These are phyloP conservation scores for Stagonosporopsis cucurbitacearum DNA, from an alignment of 2,329 filamentous ascomycete species.

Conservation along the genomic window DNA sequence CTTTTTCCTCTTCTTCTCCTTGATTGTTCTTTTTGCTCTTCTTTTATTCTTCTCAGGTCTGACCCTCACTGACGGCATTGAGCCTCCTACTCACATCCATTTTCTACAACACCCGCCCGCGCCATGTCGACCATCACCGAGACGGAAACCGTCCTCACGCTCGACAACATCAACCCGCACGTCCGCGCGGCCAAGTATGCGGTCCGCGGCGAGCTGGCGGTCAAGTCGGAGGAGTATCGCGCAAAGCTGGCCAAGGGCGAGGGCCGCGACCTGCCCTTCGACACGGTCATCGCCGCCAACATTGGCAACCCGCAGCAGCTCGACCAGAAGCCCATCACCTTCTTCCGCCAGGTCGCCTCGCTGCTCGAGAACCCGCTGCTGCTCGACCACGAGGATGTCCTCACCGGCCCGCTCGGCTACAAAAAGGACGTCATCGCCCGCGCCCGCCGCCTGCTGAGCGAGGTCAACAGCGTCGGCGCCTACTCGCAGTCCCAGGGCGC, in stretches of 20 bases:
- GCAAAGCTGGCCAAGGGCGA: conserved; percentile 68
- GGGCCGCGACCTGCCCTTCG: conserved; percentile 76
- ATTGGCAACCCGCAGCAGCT: conserved; percentile 99
- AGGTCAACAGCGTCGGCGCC: conserved; percentile 89
- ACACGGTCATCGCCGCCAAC: conserved; percentile 93
- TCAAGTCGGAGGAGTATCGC: conserved; percentile 91
- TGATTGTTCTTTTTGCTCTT: background rate
- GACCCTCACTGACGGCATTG: background rate
- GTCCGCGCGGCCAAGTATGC: conserved; percentile 91
- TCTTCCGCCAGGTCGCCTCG: conserved; percentile 96
- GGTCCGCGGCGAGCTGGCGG: conserved; percentile 92
- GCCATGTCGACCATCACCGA: conserved; percentile 51
- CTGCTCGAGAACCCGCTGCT: conserved; percentile 88
- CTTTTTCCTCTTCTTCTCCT: too few species aligned
- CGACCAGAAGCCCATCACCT: conserved; percentile 98
- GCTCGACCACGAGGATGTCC: conserved; percentile 80
- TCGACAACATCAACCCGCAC: conserved; percentile 91
- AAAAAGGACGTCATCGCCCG: conserved; percentile 87
- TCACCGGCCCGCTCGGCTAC: conserved; percentile 80
- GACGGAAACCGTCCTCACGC: conserved; percentile 62
- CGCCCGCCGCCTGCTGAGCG: conserved; percentile 78
- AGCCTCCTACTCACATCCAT: background rate
- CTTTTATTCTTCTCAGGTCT: background rate
- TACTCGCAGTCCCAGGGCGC: conserved; percentile 95
- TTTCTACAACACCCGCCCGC: conserved; percentile 42